Conservation (phyloP, 371 early-diverging fungal species). For the Blakeslea trispora region DNA sequence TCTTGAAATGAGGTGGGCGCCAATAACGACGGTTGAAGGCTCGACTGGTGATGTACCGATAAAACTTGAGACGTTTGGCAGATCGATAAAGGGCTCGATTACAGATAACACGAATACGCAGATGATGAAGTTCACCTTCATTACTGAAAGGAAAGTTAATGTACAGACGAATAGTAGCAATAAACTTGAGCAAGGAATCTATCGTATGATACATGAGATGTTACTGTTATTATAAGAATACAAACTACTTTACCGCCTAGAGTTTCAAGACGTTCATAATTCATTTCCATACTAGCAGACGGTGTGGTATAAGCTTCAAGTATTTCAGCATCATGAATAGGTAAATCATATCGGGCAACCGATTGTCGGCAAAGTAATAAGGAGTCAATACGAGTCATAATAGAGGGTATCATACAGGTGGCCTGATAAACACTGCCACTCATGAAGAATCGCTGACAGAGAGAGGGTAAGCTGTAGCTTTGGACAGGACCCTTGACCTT, state of each 20-base stretch:
- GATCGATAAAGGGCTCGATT: constrained; percentile 70
- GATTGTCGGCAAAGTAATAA: constrained; percentile 63
- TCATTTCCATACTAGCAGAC: constrained; percentile 63
- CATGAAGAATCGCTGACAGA: constrained; percentile 51
- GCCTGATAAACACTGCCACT: constrained; percentile 56
- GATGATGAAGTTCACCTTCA: constrained; percentile 79
- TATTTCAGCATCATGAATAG: constrained; percentile 49
- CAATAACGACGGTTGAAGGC: constrained; percentile 69
- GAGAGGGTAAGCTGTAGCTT: constrained; percentile 60
- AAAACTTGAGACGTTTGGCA: constrained; percentile 62
- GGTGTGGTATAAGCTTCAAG: constrained; percentile 79
- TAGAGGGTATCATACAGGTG: constrained; percentile 63
- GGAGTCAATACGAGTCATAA: constrained; percentile 69
- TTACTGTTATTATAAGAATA: no score
- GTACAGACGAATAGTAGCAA: constrained; percentile 77
- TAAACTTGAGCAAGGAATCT: constrained; percentile 92
- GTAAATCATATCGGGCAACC: constrained; percentile 39
- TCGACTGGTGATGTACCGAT: constrained; percentile 57
- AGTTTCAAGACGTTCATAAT: constrained; percentile 95
- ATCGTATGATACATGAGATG: neutral
- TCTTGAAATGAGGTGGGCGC: constrained; percentile 57
- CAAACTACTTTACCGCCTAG: constrained; percentile 76
- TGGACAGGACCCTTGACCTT: constrained; percentile 29
- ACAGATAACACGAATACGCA: constrained; percentile 74
- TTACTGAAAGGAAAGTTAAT: constrained; percentile 74